A percentile compares a stretch with the other conserved stretches of the same genome.
These are phyloP conservation scores for Clonostachys sp. DNA, from an alignment of 2,329 filamentous ascomycete genomes.

Conservation along the genomic window DNA sequence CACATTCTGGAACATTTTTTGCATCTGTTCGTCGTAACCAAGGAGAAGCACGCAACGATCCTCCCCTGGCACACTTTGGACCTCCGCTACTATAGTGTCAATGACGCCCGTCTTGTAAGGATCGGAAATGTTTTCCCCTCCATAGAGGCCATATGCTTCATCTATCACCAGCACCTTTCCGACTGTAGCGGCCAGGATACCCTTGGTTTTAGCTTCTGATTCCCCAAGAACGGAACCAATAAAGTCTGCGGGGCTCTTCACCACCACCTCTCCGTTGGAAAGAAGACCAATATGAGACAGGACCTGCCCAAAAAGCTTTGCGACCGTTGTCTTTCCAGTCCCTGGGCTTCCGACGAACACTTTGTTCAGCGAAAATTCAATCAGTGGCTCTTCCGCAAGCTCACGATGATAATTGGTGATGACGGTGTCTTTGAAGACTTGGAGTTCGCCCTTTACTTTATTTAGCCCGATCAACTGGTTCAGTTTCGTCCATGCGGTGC, in stretches of 20 bases:
- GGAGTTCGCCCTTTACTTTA: slow-evolving; percentile 58
- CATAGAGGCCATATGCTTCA: slow-evolving; percentile 67
- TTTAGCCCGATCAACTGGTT: slow-evolving; percentile 53
- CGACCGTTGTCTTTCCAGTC: slow-evolving; percentile 73
- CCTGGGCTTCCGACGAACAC: slow-evolving; percentile 70
- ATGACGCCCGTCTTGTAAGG: slow-evolving; percentile 60
- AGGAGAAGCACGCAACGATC: slow-evolving; percentile 69
- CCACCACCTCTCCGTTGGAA: slow-evolving; percentile 65
- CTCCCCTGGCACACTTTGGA: slow-evolving; percentile 65
- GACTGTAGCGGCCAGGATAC: slow-evolving; percentile 57
- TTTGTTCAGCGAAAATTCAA: slow-evolving; percentile 61
- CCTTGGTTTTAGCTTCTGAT: slow-evolving; percentile 69
- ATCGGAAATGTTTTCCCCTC: slow-evolving; percentile 21
- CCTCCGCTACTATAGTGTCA: slow-evolving; percentile 70
- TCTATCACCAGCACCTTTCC: slow-evolving; percentile 80
- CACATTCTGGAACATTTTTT: slow-evolving; percentile 67
- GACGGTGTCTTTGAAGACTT: slow-evolving; percentile 54
- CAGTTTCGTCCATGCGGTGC: slow-evolving; percentile 52
- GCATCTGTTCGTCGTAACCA: slow-evolving; percentile 67
- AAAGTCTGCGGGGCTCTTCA: slow-evolving; percentile 73
- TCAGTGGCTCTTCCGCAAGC: slow-evolving; percentile 50
- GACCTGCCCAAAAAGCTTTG: slow-evolving; percentile 66
- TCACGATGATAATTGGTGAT: slow-evolving; percentile 63
- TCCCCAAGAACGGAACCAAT: slow-evolving; percentile 57
- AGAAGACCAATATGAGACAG: slow-evolving; percentile 63